Conservation (phyloP, 805 yeast species). For the Ascoidea rubescens region DNA sequence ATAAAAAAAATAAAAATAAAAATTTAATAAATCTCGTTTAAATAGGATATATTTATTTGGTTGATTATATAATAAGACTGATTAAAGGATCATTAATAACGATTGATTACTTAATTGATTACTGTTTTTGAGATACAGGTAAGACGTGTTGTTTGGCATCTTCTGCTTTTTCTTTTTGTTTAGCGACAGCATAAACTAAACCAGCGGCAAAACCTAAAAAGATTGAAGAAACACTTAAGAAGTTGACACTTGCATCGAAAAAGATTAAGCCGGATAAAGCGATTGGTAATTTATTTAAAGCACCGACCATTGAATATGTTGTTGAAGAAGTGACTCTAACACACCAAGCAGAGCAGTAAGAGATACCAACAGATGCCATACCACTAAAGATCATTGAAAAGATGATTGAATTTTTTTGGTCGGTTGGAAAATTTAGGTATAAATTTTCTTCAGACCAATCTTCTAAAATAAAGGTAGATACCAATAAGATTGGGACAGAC, state of each 20-base stretch:
- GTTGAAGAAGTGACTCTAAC: conserved; percentile 98
- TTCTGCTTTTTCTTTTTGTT: conserved; percentile 67
- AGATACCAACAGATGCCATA: conserved; percentile 88
- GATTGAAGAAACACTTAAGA: conserved; percentile 82
- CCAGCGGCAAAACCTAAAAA: conserved; percentile 93
- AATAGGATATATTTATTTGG: too few relatives aligned
- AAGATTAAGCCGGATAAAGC: conserved; percentile 90
- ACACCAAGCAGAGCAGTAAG: conserved; percentile 99
- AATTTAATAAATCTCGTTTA: too few relatives aligned
- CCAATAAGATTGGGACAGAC: conserved; percentile 77
- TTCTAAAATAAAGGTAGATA: conserved; percentile 67
- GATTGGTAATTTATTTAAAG: conserved; percentile 93
- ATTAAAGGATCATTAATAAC: too few relatives aligned
- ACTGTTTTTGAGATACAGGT: conserved; percentile 6
- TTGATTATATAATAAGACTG: too few relatives aligned
- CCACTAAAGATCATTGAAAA: conserved; percentile 87
- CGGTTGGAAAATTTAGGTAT: conserved; percentile 64
- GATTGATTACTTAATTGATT: neutral
- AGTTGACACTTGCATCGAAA: conserved; percentile 91
- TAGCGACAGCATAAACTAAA: conserved; percentile 88
- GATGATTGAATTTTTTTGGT: conserved; percentile 51
- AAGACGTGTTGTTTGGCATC: conserved; percentile 9
- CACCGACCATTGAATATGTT: conserved; percentile 98
- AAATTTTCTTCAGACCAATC: conserved; percentile 86
- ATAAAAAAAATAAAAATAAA: too few relatives aligned